Conservation (phyloP, 441 rosid species). For the Syzygium syzygioides region DNA sequence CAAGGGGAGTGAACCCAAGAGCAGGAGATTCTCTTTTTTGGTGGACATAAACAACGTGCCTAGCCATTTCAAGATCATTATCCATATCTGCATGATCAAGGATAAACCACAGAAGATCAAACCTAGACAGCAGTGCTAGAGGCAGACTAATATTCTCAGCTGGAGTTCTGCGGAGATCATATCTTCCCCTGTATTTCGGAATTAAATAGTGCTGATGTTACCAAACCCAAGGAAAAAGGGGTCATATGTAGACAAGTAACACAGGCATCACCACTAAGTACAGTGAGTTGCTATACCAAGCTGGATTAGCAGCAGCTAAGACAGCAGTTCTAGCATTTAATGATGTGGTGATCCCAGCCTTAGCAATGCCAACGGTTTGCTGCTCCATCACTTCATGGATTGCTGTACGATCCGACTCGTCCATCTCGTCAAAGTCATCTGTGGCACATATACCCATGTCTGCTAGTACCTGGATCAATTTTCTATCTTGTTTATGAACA, state of each 20-base stretch:
- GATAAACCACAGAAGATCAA: constrained; percentile 97
- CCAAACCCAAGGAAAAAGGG: not conserved
- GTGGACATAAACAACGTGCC: constrained; percentile 94
- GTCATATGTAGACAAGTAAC: not conserved
- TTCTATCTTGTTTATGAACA: not conserved
- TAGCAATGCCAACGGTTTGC: constrained; percentile 99
- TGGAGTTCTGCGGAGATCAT: constrained; percentile 93
- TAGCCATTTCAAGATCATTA: constrained; percentile 92
- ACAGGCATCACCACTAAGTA: not conserved
- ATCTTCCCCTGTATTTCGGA: constrained; percentile 79
- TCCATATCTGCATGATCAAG: constrained; percentile 99
- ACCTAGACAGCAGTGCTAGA: constrained; percentile 92
- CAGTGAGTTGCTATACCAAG: constrained; percentile 53
- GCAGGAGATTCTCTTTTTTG: constrained; percentile 91
- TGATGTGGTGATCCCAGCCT: constrained; percentile 99
- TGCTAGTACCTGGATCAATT: constrained; percentile 76
- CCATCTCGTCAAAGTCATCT: constrained; percentile 99
- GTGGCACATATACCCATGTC: constrained; percentile 99
- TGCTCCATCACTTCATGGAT: constrained; percentile 99
- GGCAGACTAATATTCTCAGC: constrained; percentile 98
- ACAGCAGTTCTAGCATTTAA: constrained; percentile 97
- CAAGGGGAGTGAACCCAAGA: constrained; percentile 89
- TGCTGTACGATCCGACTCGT: constrained; percentile 98
- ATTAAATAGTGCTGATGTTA: constrained; percentile 5
- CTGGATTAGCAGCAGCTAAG: constrained; percentile 99